Evolutionary conservation across 169 alveolate species (phyloP), one percentile per base, ranked within the genome.

Genomic region (Plasmodium cynomolgi): DNA sequence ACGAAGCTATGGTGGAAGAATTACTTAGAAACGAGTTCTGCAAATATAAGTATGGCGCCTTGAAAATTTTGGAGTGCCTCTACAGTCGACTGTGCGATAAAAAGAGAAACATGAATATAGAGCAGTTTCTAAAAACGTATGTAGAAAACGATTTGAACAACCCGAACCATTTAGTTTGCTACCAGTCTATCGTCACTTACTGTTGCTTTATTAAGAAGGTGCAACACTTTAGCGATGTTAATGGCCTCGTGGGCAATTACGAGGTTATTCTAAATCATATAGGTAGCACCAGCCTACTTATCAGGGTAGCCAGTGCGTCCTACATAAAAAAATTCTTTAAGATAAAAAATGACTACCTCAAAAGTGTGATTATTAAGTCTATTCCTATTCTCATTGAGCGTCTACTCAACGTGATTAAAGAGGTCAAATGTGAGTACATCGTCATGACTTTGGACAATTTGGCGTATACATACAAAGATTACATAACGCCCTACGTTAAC

Each of bases 271-370:
- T 88, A 31, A 88, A 88, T 79, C 94, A 88, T 62, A 88, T 88
- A 86, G 71, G 83, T 15, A 88, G 84, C 33, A 31, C 86, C 1
- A 88, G 84, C 50, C 81, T 88, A 23, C 50, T 88, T 13, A 58
- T 88, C 26, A 44, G 94, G 20, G 94, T 88, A 34, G 90, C 94
- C 47, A 88, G 94, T 88, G 94, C 94, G 33, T 88, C 94, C 13
- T 79, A 88, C 71, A 79, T 88, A 39, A 88, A 88, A 68, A 88
- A 88, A 58, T 88, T 88, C 62, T 88, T 88, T 33, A 88, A 88
- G 20, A 88, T 88, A 11, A 77, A 88, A 80, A 88, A 88, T 88
- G 86, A 88, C 1, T 79, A 33, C 41, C 82, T 88, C 33, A 77
- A 88, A 79, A 80, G 62, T 33, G 86, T 68, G 3, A 88, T 88